These are phyloP conservation scores for Sarcodon sp. DNA, from an alignment of 768 basidiomycete species.

Conservation along the genomic window DNA sequence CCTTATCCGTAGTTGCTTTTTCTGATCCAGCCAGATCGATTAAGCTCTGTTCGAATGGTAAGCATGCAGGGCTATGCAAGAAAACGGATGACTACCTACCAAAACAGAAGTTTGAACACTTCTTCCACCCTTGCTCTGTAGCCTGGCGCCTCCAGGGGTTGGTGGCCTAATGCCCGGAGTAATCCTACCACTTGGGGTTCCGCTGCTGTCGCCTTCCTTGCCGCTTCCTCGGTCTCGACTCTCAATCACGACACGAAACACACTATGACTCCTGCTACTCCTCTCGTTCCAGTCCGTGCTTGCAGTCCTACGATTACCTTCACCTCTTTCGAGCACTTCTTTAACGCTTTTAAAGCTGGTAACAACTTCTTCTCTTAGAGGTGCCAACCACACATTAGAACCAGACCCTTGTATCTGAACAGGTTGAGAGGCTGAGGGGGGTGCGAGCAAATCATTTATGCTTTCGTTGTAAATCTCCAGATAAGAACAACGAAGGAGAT, in stretches of 20 bases:
- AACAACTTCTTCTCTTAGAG: slow-evolving; percentile 88
- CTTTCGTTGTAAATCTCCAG: slow-evolving; percentile 96
- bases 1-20: slow-evolving; percentile 90
- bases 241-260: slow-evolving; percentile 89
- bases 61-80: neutral
- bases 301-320: slow-evolving; percentile 79
- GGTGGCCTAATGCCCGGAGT: slow-evolving; percentile 41
- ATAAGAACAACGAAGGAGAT: slow-evolving; percentile 91
- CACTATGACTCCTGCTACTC: slow-evolving; percentile 88
- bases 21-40: slow-evolving; percentile 97
- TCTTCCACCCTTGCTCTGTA: slow-evolving; percentile 69
- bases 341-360: slow-evolving; percentile 78
- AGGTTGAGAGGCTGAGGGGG: slow-evolving; percentile 42
- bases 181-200: slow-evolving; percentile 32
- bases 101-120: slow-evolving; percentile 70
- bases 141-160: slow-evolving; percentile 45
- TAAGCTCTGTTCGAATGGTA: slow-evolving; percentile 41
- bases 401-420: slow-evolving; percentile 65
- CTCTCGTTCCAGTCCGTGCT: slow-evolving; percentile 99
- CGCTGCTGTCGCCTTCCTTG: slow-evolving; percentile 34
- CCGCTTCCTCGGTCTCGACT: slow-evolving; percentile 51
- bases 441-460: slow-evolving; percentile 77
- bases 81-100: slow-evolving; percentile 24
- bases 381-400: slow-evolving; percentile 52
- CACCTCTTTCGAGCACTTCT: slow-evolving; percentile 76